A percentile compares a stretch with the other conserved stretches of the same genome.
These are phyloP conservation scores for Ogataea degrootiae DNA, from an alignment of 805 yeast species.

Conservation along the genomic window DNA sequence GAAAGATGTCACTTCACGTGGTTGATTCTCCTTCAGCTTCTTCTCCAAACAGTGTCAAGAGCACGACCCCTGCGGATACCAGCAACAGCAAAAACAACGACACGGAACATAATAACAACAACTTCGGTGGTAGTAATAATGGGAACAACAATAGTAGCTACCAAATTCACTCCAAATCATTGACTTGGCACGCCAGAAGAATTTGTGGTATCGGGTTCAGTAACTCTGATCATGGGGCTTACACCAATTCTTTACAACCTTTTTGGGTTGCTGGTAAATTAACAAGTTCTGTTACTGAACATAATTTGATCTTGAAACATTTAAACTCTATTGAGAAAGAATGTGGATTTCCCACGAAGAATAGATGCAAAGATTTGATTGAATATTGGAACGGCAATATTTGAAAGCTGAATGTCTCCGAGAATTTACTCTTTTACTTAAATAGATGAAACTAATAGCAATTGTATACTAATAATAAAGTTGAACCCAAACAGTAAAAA, in stretches of 20 bases:
- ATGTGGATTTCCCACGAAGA: constrained; percentile 22
- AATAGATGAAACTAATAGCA: too few species aligned
- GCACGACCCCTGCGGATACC: neutral
- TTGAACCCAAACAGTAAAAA: too few species aligned
- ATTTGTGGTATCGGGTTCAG: constrained; percentile 32
- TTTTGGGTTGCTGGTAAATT: constrained; percentile 25
- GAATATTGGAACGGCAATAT: constrained; percentile 20
- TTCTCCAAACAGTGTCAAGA: neutral
- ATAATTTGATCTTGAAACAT: constrained; percentile 17
- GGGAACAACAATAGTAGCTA: neutral
- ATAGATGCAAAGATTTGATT: constrained; percentile 17
- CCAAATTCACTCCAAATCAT: constrained; percentile 13
- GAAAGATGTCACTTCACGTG: constrained; percentile 1
- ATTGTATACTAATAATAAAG: too few species aligned
- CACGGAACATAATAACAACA: neutral
- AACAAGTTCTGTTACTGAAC: constrained; percentile 23
- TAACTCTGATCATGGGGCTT: constrained; percentile 25
- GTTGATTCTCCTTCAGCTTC: constrained; percentile 1
- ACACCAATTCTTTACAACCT: constrained; percentile 25
- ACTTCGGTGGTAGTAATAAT: neutral
- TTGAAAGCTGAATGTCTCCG: neutral
- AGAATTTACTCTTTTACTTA: too few species aligned
- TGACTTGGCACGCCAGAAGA: constrained; percentile 35
- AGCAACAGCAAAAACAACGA: neutral
- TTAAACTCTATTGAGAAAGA: constrained; percentile 18